Evolutionary conservation across 495 filamentous ascomycete genomes (phyloP).

Genomic region (Cenococcum geophilum): DNA sequence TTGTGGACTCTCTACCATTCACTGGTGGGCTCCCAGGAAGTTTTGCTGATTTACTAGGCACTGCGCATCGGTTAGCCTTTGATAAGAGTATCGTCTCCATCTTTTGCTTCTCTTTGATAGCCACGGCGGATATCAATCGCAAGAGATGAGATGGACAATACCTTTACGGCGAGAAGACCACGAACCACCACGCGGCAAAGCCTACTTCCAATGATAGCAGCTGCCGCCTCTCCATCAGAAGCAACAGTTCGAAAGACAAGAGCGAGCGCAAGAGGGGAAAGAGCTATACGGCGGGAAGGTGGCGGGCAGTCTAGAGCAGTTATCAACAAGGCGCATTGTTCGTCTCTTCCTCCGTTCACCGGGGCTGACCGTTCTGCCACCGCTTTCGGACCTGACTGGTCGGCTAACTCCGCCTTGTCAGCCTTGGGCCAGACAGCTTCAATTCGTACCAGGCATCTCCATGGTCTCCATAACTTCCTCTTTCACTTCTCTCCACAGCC

Average conservation of each 20-base stretch:
- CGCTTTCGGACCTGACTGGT: not conserved
- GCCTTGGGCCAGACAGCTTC: too few relatives aligned
- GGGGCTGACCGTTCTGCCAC: slow-evolving; percentile 7
- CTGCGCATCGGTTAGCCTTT: not conserved
- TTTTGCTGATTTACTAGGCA: not conserved
- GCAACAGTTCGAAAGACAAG: slow-evolving; percentile 18
- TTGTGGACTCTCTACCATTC: not conserved
- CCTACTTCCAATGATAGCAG: slow-evolving; percentile 25
- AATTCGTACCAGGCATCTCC: too few relatives aligned
- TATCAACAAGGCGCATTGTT: not conserved
- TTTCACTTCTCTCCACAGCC: too few relatives aligned
- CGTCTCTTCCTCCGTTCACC: not conserved
- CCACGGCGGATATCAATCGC: not conserved
- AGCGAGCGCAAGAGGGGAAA: not conserved
- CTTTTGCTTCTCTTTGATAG: not conserved
- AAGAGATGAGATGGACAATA: slow-evolving; percentile 4
- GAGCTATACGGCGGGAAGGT: not conserved
- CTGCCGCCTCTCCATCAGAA: slow-evolving; percentile 30
- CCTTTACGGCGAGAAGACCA: slow-evolving; percentile 23
- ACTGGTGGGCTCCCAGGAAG: not conserved
- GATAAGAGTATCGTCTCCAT: not conserved
- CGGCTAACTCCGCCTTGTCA: too few relatives aligned
- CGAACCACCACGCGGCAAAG: slow-evolving; percentile 21
- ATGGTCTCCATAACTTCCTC: too few relatives aligned
- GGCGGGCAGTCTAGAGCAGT: not conserved